phyloP scores from a whole-genome alignment of 2,329 filamentous ascomycete genomes.

The Daldinia sp. region DNA sequence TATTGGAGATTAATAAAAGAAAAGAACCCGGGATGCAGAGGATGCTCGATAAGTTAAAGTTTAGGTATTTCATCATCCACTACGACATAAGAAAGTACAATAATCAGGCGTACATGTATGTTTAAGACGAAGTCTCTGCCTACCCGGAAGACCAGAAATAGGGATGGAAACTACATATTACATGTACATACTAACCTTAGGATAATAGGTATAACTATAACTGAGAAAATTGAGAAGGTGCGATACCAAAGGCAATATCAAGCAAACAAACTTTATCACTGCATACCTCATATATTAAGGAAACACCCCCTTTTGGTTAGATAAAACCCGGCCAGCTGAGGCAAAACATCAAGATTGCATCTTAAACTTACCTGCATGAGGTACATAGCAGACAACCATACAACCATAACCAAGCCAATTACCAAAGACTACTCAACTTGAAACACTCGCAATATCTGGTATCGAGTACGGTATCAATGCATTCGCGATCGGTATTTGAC shows the following conservation, averaged over 20 bases:
- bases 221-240: too few relatives aligned
- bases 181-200: too few relatives aligned
- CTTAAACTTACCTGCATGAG: background rate
- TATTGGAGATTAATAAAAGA: background rate
- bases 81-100: background rate
- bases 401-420: background rate
- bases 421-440: constrained; percentile 1
- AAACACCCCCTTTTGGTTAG: background rate
- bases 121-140: background rate
- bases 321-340: constrained; percentile 3
- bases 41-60: background rate
- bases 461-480: background rate
- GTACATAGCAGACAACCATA: background rate
- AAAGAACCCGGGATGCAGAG: background rate
- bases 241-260: background rate
- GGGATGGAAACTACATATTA: too few relatives aligned
- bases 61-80: background rate
- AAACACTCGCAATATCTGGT: constrained; percentile 12
- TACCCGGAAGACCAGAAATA: background rate
- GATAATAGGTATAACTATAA: too few relatives aligned
- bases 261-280: too few relatives aligned
- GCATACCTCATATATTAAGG: background rate
- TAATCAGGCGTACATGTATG: too few relatives aligned
- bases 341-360: constrained; percentile 18
- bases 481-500: background rate